phyloP scores from a whole-genome alignment of 2,329 filamentous ascomycete genomes.

The Apiospora marii region DNA sequence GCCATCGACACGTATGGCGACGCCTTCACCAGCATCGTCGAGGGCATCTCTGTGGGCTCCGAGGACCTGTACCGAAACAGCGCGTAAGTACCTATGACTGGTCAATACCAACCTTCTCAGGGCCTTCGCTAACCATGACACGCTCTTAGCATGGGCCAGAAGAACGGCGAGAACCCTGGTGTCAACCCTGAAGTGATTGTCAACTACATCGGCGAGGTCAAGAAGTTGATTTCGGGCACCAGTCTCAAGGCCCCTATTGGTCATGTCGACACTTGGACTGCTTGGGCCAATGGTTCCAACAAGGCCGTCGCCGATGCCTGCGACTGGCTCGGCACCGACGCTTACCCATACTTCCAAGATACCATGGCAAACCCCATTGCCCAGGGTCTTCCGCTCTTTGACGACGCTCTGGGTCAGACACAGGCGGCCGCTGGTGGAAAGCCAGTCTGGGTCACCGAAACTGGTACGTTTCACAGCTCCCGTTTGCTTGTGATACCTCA shows the following conservation, averaged over 20 bases:
- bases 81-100: slow-evolving; percentile 32
- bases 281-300: slow-evolving; percentile 78
- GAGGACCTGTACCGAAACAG: slow-evolving; percentile 80
- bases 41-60: slow-evolving; percentile 82
- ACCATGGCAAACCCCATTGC: slow-evolving; percentile 72
- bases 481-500: too few relatives aligned
- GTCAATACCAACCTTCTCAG: background rate
- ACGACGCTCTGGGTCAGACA: slow-evolving; percentile 69
- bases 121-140: background rate
- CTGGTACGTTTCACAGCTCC: slow-evolving; percentile 40
- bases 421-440: slow-evolving; percentile 68
- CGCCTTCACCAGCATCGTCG: slow-evolving; percentile 70
- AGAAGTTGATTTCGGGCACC: slow-evolving; percentile 69
- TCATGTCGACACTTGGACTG: slow-evolving; percentile 91
- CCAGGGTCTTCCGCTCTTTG: slow-evolving; percentile 71
- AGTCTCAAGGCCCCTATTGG: slow-evolving; percentile 68
- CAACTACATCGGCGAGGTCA: slow-evolving; percentile 75
- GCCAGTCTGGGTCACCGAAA: slow-evolving; percentile 87
- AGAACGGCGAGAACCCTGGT: slow-evolving; percentile 69
- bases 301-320: slow-evolving; percentile 69
- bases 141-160: slow-evolving; percentile 63
- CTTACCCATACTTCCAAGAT: slow-evolving; percentile 84
- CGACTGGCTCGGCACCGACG: slow-evolving; percentile 86
- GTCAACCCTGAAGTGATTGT: slow-evolving; percentile 68
- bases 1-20: slow-evolving; percentile 75